A percentile compares a stretch with the other conserved stretches of the same genome.
phyloP scores from a whole-genome alignment of 768 basidiomycete genomes.

The Butyriboletus loyo region DNA sequence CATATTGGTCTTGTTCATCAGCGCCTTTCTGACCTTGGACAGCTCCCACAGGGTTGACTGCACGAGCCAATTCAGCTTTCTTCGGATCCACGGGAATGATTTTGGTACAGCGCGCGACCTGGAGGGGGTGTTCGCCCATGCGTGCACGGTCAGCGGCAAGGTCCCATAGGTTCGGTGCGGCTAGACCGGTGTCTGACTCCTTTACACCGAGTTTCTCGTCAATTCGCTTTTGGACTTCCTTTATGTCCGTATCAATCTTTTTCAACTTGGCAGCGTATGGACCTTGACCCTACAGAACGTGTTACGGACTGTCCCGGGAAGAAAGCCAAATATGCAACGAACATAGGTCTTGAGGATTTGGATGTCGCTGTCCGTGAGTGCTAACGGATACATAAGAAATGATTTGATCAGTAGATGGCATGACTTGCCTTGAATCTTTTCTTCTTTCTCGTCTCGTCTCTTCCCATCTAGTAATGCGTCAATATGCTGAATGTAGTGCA shows the following conservation, averaged over 20 bases:
- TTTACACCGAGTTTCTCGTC: constrained; percentile 98
- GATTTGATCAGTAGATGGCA: not conserved
- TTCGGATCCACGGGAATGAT: constrained; percentile 84
- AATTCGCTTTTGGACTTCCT: constrained; percentile 94
- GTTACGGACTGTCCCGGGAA: not conserved
- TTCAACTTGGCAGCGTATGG: constrained; percentile 90
- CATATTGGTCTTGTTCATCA: constrained; percentile 98
- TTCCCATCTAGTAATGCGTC: constrained; percentile 62
- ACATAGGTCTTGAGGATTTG: constrained; percentile 99
- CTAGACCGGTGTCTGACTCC: constrained; percentile 97
- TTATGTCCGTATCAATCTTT: constrained; percentile 87
- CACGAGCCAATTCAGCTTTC: constrained; percentile 72
- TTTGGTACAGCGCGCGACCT: constrained; percentile 98
- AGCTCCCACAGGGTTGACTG: constrained; percentile 75
- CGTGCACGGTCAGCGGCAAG: constrained; percentile 88
- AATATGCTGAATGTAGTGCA: constrained; percentile 4
- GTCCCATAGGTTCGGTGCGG: constrained; percentile 97
- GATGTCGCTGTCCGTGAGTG: constrained; percentile 96
- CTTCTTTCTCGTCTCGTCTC: constrained; percentile 81
- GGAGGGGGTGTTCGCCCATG: constrained; percentile 90
- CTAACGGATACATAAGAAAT: constrained; percentile 39
- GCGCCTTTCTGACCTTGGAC: constrained; percentile 91
- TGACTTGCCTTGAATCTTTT: constrained; percentile 82
- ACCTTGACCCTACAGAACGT: constrained; percentile 80
- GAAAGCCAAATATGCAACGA: constrained; percentile 25